Base-by-base conservation (phyloP, 345 rosid species). In the Eucalyptus cladocalyx region DNA sequence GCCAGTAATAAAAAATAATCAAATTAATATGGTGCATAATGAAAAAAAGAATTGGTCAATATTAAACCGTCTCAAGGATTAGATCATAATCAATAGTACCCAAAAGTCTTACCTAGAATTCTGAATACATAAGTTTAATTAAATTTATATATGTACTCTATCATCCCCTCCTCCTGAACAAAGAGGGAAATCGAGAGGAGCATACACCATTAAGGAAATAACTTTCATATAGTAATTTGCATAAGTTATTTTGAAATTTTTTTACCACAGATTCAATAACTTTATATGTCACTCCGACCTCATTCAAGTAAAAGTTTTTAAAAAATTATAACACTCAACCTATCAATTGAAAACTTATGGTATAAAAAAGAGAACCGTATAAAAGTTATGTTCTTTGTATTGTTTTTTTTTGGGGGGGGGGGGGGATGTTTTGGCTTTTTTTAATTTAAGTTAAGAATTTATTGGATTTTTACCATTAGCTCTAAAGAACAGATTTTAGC, bases 331-430 rank as follows among this genome's bases (percentile, higher is more conserved):
- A 9, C 6, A 16, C 40, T 67, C 23, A 67, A 67, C 3, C 5
- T 9, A 9, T 67, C 11, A 32, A 67, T 67, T 4, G 11, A 16
- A n/a, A 67, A 67, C 11, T 67, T 32, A 16, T n/a, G 5, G 2
- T 34, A n/a, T 32, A 18, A 8, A 49, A 49, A 49, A 2, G 12
- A 37, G 1, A 10, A 8, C 4, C 2, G 0, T 9, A 72, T 3
- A 42, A 34, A 18, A 37, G 26, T 19, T 10, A 11, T 3, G 45
- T 5, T 37, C 10, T 6, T 72, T 10, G 14, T 18, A 4, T 3
- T 32, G 6, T 18, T 34, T 5, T 17, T 67, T 32, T 48, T 12
- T 42, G 43, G 43, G 45, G 5, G 15, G 49, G 15, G 50, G 51
- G 51, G 6, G 7, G 0, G 14, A 15, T 49, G 26, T 34, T 32